Conservation (phyloP, 202 grass and related monocot species). For the Musa balbisiana region DNA sequence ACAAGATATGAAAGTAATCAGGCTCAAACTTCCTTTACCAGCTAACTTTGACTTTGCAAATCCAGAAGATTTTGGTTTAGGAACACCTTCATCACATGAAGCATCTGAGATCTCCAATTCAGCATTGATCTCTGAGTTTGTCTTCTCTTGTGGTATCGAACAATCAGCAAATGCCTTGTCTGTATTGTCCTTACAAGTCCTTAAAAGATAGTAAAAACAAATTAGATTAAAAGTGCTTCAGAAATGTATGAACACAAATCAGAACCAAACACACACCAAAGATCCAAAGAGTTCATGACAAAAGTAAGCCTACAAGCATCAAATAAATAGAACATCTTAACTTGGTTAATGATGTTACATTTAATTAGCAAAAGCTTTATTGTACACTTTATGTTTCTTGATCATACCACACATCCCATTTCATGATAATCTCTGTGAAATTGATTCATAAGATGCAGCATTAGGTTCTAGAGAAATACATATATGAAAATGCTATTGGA, state of each 20-base stretch:
- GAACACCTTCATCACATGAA: conserved; percentile 59
- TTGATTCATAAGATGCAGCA: conserved; percentile 3
- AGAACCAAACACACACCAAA: not conserved
- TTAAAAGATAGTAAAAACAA: conserved; percentile 29
- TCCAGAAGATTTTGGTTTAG: conserved; percentile 2
- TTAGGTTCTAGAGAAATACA: conserved; percentile 15
- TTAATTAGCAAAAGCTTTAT: not conserved
- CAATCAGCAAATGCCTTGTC: conserved; percentile 67
- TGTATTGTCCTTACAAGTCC: conserved; percentile 88
- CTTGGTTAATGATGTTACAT: not conserved
- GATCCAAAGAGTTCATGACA: too few species aligned
- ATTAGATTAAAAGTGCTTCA: not conserved
- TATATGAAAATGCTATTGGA: conserved; percentile 14
- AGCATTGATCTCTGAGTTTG: conserved; percentile 93
- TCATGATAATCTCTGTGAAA: not conserved
- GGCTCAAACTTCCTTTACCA: not conserved
- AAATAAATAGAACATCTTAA: too few species aligned
- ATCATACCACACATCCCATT: not conserved
- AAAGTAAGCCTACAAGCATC: not conserved
- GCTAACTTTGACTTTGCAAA: conserved; percentile 18
- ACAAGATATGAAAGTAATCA: not conserved
- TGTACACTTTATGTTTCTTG: too few species aligned
- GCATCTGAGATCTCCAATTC: conserved; percentile 88
- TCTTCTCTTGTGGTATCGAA: conserved; percentile 90
- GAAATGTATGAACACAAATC: not conserved